phyloP scores from a whole-genome alignment of 1,284 basidiomycete genomes.

The Lentinula novae-zelandiae region DNA sequence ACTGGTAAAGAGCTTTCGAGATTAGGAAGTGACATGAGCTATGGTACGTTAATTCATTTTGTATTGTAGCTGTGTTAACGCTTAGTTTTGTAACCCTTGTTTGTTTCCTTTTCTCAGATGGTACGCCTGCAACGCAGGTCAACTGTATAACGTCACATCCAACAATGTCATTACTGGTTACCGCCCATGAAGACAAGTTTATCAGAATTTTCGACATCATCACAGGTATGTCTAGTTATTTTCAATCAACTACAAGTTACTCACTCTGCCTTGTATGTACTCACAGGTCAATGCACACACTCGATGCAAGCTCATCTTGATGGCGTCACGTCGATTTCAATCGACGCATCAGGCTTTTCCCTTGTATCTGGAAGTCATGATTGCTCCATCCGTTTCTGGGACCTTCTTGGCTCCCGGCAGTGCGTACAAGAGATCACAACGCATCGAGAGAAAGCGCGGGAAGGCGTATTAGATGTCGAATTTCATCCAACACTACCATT shows the following conservation, averaged over 20 bases:
- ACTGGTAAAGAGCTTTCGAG: conserved; percentile 75
- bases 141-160: conserved; percentile 92
- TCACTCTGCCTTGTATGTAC: neutral
- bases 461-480: conserved; percentile 87
- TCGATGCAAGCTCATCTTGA: conserved; percentile 91
- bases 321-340: conserved; percentile 85
- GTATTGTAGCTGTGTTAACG: conserved; percentile 12
- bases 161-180: conserved; percentile 83
- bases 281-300: conserved; percentile 76
- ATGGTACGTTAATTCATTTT: conserved; percentile 46
- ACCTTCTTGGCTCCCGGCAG: conserved; percentile 73
- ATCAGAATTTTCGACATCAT: conserved; percentile 86
- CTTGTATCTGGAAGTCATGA: conserved; percentile 92
- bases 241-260: conserved; percentile 5
- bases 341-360: conserved; percentile 84
- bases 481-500: conserved; percentile 84
- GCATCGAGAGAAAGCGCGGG: conserved; percentile 84
- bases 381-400: conserved; percentile 94
- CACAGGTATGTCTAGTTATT: conserved; percentile 53
- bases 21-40: conserved; percentile 65
- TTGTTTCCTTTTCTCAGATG: conserved; percentile 43
- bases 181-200: conserved; percentile 92
- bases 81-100: neutral
- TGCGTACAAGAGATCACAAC: conserved; percentile 90
- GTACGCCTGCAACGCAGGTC: conserved; percentile 73